Conservation (phyloP, 2,329 filamentous ascomycete genomes). For the Chaetomium strumarium region DNA sequence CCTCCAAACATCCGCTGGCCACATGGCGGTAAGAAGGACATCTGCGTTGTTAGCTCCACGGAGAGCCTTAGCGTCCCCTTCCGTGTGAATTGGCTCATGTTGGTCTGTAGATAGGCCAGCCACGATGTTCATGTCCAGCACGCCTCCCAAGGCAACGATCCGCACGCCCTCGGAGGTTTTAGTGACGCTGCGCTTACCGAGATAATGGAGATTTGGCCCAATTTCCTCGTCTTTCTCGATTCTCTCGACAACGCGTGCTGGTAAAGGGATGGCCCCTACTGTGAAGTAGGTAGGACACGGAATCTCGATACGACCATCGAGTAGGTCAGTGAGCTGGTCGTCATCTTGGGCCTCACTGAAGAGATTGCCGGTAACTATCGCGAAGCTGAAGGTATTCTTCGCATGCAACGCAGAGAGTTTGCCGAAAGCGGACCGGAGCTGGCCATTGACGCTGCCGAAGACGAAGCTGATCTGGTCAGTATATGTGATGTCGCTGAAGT, state of each 20-base stretch:
- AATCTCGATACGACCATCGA: slow-evolving; percentile 66
- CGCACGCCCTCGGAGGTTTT: slow-evolving; percentile 87
- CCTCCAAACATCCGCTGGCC: slow-evolving; percentile 68
- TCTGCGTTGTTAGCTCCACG: slow-evolving; percentile 74
- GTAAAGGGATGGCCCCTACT: slow-evolving; percentile 67
- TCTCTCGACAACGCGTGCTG: slow-evolving; percentile 62
- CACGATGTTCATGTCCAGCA: slow-evolving; percentile 55
- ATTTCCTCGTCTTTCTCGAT: slow-evolving; percentile 69
- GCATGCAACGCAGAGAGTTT: slow-evolving; percentile 76
- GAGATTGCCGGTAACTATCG: slow-evolving; percentile 76
- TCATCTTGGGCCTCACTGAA: slow-evolving; percentile 61
- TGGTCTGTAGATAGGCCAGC: slow-evolving; percentile 63
- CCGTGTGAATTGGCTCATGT: slow-evolving; percentile 70
- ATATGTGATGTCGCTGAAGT: slow-evolving; percentile 13
- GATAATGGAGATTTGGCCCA: slow-evolving; percentile 83
- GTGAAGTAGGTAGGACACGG: slow-evolving; percentile 89
- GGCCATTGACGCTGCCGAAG: slow-evolving; percentile 75
- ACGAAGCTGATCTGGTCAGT: slow-evolving; percentile 56
- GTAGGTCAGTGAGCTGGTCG: slow-evolving; percentile 54
- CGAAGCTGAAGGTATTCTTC: slow-evolving; percentile 85
- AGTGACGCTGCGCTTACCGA: slow-evolving; percentile 79
- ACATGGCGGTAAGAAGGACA: slow-evolving; percentile 79
- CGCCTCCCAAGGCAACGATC: slow-evolving; percentile 80
- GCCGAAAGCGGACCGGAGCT: slow-evolving; percentile 66
- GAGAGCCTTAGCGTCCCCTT: slow-evolving; percentile 68